phyloP scores from a whole-genome alignment of 2,329 filamentous ascomycete genomes.

The Fusarium irregulare region DNA sequence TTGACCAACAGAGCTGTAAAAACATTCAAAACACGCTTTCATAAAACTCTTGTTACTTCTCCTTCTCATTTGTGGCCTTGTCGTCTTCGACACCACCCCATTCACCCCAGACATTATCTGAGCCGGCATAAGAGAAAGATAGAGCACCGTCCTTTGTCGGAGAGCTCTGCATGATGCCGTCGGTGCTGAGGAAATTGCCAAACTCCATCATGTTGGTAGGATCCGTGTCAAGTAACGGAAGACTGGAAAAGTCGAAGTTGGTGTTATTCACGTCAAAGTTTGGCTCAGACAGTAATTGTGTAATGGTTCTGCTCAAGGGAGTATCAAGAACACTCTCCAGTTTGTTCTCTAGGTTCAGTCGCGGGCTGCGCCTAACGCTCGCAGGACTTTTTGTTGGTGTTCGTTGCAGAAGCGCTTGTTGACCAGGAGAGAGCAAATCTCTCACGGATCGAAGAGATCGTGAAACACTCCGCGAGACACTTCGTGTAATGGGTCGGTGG shows the following conservation, averaged over 20 bases:
- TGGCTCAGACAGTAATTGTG: conserved; percentile 70
- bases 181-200: conserved; percentile 60
- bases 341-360: conserved; percentile 53
- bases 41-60: conserved; percentile 33
- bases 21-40: conserved; percentile 17
- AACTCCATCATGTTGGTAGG: conserved; percentile 58
- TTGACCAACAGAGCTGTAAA: conserved; percentile 34
- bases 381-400: conserved; percentile 60
- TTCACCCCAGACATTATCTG: conserved; percentile 46
- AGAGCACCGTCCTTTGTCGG: conserved; percentile 52
- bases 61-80: conserved; percentile 18
- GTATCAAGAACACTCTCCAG: conserved; percentile 60
- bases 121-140: conserved; percentile 49
- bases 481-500: conserved; percentile 70
- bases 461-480: conserved; percentile 70
- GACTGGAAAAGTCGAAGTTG: conserved; percentile 57
- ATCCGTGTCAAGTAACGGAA: conserved; percentile 55
- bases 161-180: conserved; percentile 61
- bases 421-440: conserved; percentile 58
- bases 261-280: conserved; percentile 57
- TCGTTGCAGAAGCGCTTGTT: conserved; percentile 56
- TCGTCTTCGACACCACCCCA: conserved; percentile 45
- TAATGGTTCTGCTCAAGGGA: conserved; percentile 72
- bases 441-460: conserved; percentile 63
- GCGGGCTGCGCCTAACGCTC: conserved; percentile 58